A percentile compares a stretch with the other conserved stretches of the same genome.
Conservation (phyloP, 2,329 filamentous ascomycete species). For the Aspergillus jensenii region DNA sequence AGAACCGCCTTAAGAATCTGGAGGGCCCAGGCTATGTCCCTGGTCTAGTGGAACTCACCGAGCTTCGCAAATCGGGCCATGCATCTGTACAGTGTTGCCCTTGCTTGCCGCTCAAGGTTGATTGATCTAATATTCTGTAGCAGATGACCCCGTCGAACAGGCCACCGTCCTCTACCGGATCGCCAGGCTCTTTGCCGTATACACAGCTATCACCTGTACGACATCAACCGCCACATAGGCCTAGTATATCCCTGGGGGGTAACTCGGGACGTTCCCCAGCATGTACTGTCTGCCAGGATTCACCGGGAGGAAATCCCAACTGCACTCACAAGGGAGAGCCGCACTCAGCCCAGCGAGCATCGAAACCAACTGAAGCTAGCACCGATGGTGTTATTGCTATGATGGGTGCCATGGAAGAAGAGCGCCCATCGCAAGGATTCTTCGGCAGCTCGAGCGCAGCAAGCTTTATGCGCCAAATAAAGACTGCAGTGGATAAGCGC, state of each 20-base stretch:
- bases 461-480: constrained; percentile 50
- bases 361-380: not conserved
- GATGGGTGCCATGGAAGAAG: constrained; percentile 48
- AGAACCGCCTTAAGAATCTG: constrained; percentile 27
- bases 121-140: not conserved
- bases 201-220: not conserved
- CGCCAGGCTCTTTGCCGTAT: not conserved
- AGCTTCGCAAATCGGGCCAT: constrained; percentile 6
- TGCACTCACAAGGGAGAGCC: not conserved
- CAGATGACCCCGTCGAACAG: constrained; percentile 1
- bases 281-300: not conserved
- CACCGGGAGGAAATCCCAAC: not conserved
- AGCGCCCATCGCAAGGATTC: constrained; percentile 42
- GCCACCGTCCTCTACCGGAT: not conserved
- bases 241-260: not conserved
- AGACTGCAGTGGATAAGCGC: constrained; percentile 42
- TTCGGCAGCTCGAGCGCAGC: constrained; percentile 51
- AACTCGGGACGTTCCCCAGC: constrained; percentile 4
- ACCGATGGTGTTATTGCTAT: constrained; percentile 45
- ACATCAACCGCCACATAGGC: not conserved
- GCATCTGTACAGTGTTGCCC: constrained; percentile 8
- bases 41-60: not conserved
- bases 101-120: not conserved
- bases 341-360: not conserved
- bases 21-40: constrained; percentile 16